These are phyloP conservation scores for Euptelea pleiosperma DNA, from an alignment of 164 flowering plant genomes.

Conservation along the genomic window DNA sequence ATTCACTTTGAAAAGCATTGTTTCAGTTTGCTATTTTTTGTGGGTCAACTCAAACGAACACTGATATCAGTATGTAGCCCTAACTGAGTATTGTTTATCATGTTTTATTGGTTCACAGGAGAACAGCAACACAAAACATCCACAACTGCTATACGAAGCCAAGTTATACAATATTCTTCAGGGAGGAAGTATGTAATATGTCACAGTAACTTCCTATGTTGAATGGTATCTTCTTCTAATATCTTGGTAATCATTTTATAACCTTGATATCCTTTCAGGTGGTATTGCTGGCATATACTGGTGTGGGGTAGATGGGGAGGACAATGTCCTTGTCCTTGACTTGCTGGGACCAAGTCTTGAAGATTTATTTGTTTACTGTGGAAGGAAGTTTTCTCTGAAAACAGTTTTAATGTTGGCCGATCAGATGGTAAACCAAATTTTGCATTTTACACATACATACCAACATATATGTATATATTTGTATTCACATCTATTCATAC, in stretches of 20 bases:
- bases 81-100: not conserved
- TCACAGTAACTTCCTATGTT: not conserved
- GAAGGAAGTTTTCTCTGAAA: constrained; percentile 88
- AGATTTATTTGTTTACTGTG: constrained; percentile 92
- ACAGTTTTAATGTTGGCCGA: constrained; percentile 95
- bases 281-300: constrained; percentile 84
- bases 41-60: not conserved
- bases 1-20: too few relatives aligned
- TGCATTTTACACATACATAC: too few relatives aligned
- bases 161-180: constrained; percentile 82
- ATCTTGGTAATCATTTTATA: too few relatives aligned
- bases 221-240: too few relatives aligned
- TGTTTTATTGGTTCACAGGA: constrained; percentile 48
- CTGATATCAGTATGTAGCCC: not conserved
- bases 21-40: not conserved
- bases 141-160: constrained; percentile 95
- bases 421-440: constrained; percentile 92
- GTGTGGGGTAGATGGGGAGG: constrained; percentile 88
- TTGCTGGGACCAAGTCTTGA: constrained; percentile 98
- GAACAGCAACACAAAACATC: constrained; percentile 87
- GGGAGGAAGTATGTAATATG: constrained; percentile 82
- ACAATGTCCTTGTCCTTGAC: constrained; percentile 81
- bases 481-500: too few relatives aligned
- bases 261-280: constrained; percentile 48
- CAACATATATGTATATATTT: too few relatives aligned